Base-by-base conservation (phyloP, 2,329 filamentous ascomycete genomes). In the Xylaria sp. region DNA sequence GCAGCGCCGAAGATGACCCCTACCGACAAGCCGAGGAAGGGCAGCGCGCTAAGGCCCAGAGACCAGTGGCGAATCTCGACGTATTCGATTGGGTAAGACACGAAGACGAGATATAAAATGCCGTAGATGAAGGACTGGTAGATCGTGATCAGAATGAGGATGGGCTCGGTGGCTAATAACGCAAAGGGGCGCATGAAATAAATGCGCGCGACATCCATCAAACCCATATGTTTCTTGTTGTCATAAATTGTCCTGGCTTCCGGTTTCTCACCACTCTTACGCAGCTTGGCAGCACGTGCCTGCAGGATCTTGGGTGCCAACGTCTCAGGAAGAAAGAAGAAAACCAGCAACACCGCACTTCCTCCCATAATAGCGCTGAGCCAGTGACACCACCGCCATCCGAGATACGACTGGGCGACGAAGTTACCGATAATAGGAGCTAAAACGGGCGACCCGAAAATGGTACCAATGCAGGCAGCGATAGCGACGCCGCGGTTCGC, bases 21-120 rank as follows among this genome's bases (percentile, higher is more conserved):
- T 5, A 82, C 74, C 34, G 84, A 81, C 23, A 86, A 76, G 13
- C 78, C 82, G 1, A 85, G 70, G 71, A 85, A 85, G 0, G 85
- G 84, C 1, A 86, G 72, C 0, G 81, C 82, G 2, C 81, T 82
- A 1, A 84, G 75, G 2, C 84, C 81, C 0, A 77, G 72, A 10
- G 74, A 76, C 79, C 81, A 86, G 15, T 80, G 79, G 12, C 84
- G 81, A n/a, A 80, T 61, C 65, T 84, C 77, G 37, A 76, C 63
- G 63, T 83, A 86, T 13, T 83, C 82, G 60, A 86, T 83, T 0
- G 84, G 84, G 58, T 84, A 85, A 0, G 84, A 79, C 61, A 84
- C 81, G 0, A 86, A 78, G 0, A 80, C 81, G 55, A 85, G 77
- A 72, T 85, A 86, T 20, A 86, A 77, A 3, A 86, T 74, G 3